These are phyloP conservation scores for Rhynchosporium secalis DNA, from an alignment of 2,329 filamentous ascomycete genomes.

Conservation along the genomic window DNA sequence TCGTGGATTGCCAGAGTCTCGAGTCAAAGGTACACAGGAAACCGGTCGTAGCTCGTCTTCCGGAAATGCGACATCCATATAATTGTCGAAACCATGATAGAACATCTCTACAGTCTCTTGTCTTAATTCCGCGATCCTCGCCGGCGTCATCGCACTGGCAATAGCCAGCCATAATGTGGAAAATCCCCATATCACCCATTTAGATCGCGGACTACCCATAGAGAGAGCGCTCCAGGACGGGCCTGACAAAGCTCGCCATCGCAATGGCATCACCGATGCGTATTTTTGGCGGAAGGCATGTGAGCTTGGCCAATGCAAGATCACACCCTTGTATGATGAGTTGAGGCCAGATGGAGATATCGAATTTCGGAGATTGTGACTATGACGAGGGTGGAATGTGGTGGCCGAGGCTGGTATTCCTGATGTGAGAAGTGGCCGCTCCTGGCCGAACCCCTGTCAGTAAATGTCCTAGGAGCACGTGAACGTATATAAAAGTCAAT, in stretches of 20 bases:
- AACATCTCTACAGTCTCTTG: slow-evolving; percentile 75
- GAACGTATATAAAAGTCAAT: not conserved
- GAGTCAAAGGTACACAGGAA: slow-evolving; percentile 78
- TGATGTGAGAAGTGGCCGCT: slow-evolving; percentile 10
- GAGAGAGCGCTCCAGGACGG: slow-evolving; percentile 29
- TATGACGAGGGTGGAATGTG: not conserved
- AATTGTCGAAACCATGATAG: slow-evolving; percentile 95
- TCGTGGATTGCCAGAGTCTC: slow-evolving; percentile 75
- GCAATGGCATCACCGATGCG: slow-evolving; percentile 41
- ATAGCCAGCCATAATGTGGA: slow-evolving; percentile 33
- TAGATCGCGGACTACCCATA: slow-evolving; percentile 23
- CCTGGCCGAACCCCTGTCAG: not conserved
- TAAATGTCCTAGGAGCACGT: slow-evolving; percentile 11
- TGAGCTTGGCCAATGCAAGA: slow-evolving; percentile 30
- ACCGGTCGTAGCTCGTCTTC: slow-evolving; percentile 93
- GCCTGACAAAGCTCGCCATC: slow-evolving; percentile 36
- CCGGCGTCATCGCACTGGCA: slow-evolving; percentile 51
- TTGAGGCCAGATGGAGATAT: not conserved
- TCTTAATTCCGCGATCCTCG: slow-evolving; percentile 55
- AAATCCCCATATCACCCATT: slow-evolving; percentile 33
- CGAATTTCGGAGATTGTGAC: not conserved
- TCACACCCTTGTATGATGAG: slow-evolving; percentile 6
- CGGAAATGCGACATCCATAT: slow-evolving; percentile 90
- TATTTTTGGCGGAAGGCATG: slow-evolving; percentile 38
- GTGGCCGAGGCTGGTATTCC: slow-evolving; percentile 8